Percentiles rank a stretch among this genome's conserved stretches.
phyloP scores from a whole-genome alignment of 2,329 filamentous ascomycete species.

The Setomelanomma holmii region DNA sequence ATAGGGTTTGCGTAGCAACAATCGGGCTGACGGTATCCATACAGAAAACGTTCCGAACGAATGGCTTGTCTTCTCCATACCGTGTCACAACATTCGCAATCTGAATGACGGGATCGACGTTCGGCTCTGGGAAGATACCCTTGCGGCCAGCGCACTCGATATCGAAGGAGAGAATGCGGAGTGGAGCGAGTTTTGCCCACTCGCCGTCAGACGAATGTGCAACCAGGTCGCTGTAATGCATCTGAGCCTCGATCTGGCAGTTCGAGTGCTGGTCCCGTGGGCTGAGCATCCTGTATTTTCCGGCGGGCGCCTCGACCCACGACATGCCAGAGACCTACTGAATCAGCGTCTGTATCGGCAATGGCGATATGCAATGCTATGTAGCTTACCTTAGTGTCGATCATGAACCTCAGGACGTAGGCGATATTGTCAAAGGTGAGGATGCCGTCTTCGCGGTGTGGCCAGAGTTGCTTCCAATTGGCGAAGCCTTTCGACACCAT shows the following conservation, averaged over 20 bases:
- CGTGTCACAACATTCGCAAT: constrained; percentile 95
- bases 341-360: constrained; percentile 8
- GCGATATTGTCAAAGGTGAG: constrained; percentile 96
- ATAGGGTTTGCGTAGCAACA: constrained; percentile 90
- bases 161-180: constrained; percentile 94
- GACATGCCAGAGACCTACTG: constrained; percentile 87
- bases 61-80: constrained; percentile 95
- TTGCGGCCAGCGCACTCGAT: constrained; percentile 98
- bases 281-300: constrained; percentile 74
- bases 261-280: constrained; percentile 78
- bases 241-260: constrained; percentile 92
- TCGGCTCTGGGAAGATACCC: constrained; percentile 93
- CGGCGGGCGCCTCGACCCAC: constrained; percentile 86
- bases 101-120: constrained; percentile 93
- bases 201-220: constrained; percentile 89
- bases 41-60: constrained; percentile 95
- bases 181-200: constrained; percentile 96
- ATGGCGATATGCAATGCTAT: neutral
- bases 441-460: constrained; percentile 67
- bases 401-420: constrained; percentile 96
- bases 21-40: constrained; percentile 91
- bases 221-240: constrained; percentile 82
- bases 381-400: constrained; percentile 83
- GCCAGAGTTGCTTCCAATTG: constrained; percentile 93
- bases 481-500: constrained; percentile 77